These are phyloP conservation scores for Diaporthe sp. DNA, from an alignment of 2,329 filamentous ascomycete species.

Conservation along the genomic window DNA sequence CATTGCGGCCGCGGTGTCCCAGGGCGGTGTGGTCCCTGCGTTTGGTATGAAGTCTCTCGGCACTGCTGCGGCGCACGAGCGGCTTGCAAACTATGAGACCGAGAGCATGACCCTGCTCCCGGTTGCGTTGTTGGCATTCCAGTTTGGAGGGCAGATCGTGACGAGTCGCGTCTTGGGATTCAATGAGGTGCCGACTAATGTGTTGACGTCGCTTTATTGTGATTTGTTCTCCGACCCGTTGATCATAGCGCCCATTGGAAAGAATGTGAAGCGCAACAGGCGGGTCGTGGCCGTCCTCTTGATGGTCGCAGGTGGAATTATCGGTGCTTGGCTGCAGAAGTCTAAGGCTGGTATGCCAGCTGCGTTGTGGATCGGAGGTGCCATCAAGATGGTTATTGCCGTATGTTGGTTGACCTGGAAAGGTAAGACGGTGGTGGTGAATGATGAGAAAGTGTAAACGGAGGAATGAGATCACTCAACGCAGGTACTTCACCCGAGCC, in stretches of 20 bases:
- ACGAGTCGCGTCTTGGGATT: constrained; percentile 65
- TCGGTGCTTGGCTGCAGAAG: constrained; percentile 62
- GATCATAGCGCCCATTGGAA: constrained; percentile 57
- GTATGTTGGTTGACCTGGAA: constrained; percentile 50
- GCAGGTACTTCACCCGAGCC: not conserved
- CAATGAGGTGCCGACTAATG: constrained; percentile 69
- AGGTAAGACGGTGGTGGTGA: not conserved
- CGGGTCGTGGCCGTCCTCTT: constrained; percentile 60
- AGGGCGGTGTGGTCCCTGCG: constrained; percentile 60
- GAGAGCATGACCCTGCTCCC: constrained; percentile 54
- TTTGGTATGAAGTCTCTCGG: constrained; percentile 50
- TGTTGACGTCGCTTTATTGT: constrained; percentile 68
- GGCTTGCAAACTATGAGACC: constrained; percentile 48
- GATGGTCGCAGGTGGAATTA: constrained; percentile 61
- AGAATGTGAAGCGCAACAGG: constrained; percentile 66
- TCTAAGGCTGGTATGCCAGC: constrained; percentile 57
- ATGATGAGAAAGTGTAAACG: constrained; percentile 27
- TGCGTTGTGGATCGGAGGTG: constrained; percentile 61
- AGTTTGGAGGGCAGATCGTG: constrained; percentile 69
- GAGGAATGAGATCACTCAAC: not conserved
- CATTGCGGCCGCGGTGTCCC: constrained; percentile 66
- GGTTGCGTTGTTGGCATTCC: constrained; percentile 66
- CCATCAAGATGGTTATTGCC: constrained; percentile 58
- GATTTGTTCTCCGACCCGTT: constrained; percentile 67
- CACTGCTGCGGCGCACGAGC: constrained; percentile 56